Evolutionary conservation across 192 early-diverging fungal species (phyloP).

Genomic region (Backusella morwellensis): DNA sequence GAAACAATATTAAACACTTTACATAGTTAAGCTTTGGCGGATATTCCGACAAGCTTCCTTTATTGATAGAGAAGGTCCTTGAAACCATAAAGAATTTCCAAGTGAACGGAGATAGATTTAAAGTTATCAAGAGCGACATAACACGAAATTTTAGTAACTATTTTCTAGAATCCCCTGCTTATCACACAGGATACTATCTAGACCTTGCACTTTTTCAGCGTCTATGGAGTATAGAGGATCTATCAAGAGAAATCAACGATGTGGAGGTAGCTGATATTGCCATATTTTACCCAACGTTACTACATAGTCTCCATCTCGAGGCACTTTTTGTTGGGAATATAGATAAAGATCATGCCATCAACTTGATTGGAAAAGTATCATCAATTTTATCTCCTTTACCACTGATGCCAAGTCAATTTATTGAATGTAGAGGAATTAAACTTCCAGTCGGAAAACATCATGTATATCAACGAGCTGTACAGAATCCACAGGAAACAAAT

Average conservation of each 20-base stretch:
- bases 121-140: slow-evolving; percentile 65
- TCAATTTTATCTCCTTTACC: slow-evolving; percentile 49
- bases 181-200: slow-evolving; percentile 64
- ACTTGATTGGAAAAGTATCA: slow-evolving; percentile 48
- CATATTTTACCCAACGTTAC: slow-evolving; percentile 60
- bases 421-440: slow-evolving; percentile 30
- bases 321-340: slow-evolving; percentile 82
- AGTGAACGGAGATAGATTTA: slow-evolving; percentile 65
- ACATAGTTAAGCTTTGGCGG: slow-evolving; percentile 58
- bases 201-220: slow-evolving; percentile 59
- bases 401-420: slow-evolving; percentile 44
- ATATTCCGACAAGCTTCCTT: slow-evolving; percentile 79
- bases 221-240: slow-evolving; percentile 72
- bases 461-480: slow-evolving; percentile 40
- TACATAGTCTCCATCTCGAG: slow-evolving; percentile 64
- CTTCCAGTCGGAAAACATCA: slow-evolving; percentile 36
- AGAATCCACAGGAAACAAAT: slow-evolving; percentile 75
- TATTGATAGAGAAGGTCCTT: slow-evolving; percentile 65
- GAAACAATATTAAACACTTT: slow-evolving; percentile 48
- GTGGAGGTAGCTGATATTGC: slow-evolving; percentile 63
- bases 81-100: slow-evolving; percentile 52
- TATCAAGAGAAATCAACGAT: slow-evolving; percentile 57
- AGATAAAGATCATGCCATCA: slow-evolving; percentile 50
- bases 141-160: slow-evolving; percentile 61
- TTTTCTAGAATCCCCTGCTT: slow-evolving; percentile 64